Evolutionary conservation across 2,329 filamentous ascomycete species (phyloP), one percentile per base, ranked within the genome.

Genomic region (Keithomyces neogunnii): DNA sequence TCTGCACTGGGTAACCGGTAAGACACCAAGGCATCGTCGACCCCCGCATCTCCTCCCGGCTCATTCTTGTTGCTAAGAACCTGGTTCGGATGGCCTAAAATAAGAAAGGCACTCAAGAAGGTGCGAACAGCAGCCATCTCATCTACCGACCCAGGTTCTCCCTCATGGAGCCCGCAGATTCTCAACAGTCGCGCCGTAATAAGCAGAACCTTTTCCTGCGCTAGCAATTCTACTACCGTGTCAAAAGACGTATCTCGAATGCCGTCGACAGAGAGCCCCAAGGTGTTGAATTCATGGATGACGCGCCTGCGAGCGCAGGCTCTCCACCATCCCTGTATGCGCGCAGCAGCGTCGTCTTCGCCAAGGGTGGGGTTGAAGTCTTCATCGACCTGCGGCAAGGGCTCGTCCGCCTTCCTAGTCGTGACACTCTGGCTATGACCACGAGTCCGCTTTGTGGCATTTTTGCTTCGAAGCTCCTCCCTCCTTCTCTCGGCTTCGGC

Each of bases 31-130:
- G 50, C 44, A 46, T 58, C 58, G 55, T 76, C 73, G 63, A 83
- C 80, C 63, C 80, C 78, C 53, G 82, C 68, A 56, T 73, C 71
- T 47, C 70, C 74, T 47, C 69, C 76, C 48, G 30, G 39, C 3
- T 84, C 83, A 47, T 85, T 82, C 62, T 88, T 88, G 64, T 83
- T 87, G 66, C 80, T 88, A 35, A 93, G 77, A 1, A 92, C 87
- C 58, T 89, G 83, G 1, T 83, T 82, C 1, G 88, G 88, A 64
- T 92, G 88, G 1, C 86, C 87, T 30, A 90, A 72, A 54, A 92
- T 90, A 50, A 93, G 73, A 63, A 86, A 92, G 4, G 88, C 85
- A 62, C 86, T 89, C 51, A 93, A 69, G 60, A 92, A 92, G 1
- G 85, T 89, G 59, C 87, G 77, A 40, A 88, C 81, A 13, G 82